These are phyloP conservation scores for Tylopilus sp. DNA, from an alignment of 768 basidiomycete species.

Conservation along the genomic window DNA sequence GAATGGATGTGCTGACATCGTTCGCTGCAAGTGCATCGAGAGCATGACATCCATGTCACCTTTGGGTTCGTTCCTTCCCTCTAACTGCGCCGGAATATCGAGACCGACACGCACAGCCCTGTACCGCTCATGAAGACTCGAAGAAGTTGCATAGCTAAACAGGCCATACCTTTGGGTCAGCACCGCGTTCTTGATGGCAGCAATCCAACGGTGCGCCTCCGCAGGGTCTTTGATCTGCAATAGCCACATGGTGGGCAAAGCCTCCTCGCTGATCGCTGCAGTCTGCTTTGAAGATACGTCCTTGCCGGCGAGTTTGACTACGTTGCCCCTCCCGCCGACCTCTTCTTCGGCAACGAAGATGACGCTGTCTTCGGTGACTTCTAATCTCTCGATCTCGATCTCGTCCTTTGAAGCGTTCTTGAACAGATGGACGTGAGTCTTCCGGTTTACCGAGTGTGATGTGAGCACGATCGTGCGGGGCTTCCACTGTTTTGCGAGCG, in stretches of 20 bases:
- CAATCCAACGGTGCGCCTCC: slow-evolving; percentile 76
- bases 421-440: slow-evolving; percentile 69
- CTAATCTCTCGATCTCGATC: slow-evolving; percentile 68
- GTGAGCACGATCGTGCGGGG: slow-evolving; percentile 59
- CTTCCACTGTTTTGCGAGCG: slow-evolving; percentile 74
- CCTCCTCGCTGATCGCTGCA: slow-evolving; percentile 12
- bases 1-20: slow-evolving; percentile 34
- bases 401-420: slow-evolving; percentile 58
- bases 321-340: slow-evolving; percentile 43
- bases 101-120: slow-evolving; percentile 72
- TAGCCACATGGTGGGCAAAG: slow-evolving; percentile 43
- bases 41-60: slow-evolving; percentile 85
- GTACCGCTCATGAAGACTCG: background rate
- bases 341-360: slow-evolving; percentile 67
- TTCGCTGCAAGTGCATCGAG: slow-evolving; percentile 69
- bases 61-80: slow-evolving; percentile 55
- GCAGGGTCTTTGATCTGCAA: slow-evolving; percentile 58
- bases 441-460: slow-evolving; percentile 33
- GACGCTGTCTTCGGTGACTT: slow-evolving; percentile 73
- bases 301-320: slow-evolving; percentile 66
- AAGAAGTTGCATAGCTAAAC: background rate
- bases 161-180: slow-evolving; percentile 59
- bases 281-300: slow-evolving; percentile 47
- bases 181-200: slow-evolving; percentile 67
- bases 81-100: slow-evolving; percentile 40